These are phyloP conservation scores for Colletotrichum echinochloae DNA, from an alignment of 2,329 filamentous ascomycete species.

Conservation along the genomic window DNA sequence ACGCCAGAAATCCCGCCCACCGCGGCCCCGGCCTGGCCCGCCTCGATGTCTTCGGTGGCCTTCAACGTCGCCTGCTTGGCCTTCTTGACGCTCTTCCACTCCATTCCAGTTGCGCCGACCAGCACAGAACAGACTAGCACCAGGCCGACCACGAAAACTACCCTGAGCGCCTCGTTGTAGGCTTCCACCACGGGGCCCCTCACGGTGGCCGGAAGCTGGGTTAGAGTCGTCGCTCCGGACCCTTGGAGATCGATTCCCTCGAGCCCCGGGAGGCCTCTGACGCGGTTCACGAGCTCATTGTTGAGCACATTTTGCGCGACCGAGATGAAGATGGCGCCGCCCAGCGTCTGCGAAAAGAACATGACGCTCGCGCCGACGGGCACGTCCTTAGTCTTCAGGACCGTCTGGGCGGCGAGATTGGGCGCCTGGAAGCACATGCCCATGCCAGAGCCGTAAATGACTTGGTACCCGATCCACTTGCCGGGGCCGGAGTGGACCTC, in stretches of 20 bases:
- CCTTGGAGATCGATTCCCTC: slow-evolving; percentile 39
- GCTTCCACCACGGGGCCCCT: slow-evolving; percentile 49
- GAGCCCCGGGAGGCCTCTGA: slow-evolving; percentile 48
- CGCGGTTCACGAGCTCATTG: slow-evolving; percentile 52
- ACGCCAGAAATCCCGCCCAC: background rate
- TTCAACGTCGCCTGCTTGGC: slow-evolving; percentile 36
- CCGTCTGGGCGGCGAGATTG: slow-evolving; percentile 60
- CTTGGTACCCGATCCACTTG: slow-evolving; percentile 57
- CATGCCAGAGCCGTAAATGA: slow-evolving; percentile 59
- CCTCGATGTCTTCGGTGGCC: slow-evolving; percentile 19
- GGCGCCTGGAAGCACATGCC: slow-evolving; percentile 59
- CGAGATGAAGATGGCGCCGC: slow-evolving; percentile 59
- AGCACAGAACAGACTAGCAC: slow-evolving; percentile 65
- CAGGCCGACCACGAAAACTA: slow-evolving; percentile 71
- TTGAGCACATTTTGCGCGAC: slow-evolving; percentile 61
- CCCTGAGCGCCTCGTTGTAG: slow-evolving; percentile 72
- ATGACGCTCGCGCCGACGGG: slow-evolving; percentile 57
- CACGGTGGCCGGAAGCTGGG: slow-evolving; percentile 44
- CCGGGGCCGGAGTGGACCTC: slow-evolving; percentile 45
- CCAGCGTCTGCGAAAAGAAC: slow-evolving; percentile 59
- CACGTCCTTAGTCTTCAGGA: slow-evolving; percentile 55
- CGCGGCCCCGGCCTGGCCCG: slow-evolving; percentile 2
- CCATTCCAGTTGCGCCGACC: slow-evolving; percentile 65
- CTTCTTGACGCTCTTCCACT: slow-evolving; percentile 67
- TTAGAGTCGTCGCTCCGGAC: slow-evolving; percentile 39